phyloP scores from a whole-genome alignment of 495 filamentous ascomycete genomes.

The Cercophora samala region DNA sequence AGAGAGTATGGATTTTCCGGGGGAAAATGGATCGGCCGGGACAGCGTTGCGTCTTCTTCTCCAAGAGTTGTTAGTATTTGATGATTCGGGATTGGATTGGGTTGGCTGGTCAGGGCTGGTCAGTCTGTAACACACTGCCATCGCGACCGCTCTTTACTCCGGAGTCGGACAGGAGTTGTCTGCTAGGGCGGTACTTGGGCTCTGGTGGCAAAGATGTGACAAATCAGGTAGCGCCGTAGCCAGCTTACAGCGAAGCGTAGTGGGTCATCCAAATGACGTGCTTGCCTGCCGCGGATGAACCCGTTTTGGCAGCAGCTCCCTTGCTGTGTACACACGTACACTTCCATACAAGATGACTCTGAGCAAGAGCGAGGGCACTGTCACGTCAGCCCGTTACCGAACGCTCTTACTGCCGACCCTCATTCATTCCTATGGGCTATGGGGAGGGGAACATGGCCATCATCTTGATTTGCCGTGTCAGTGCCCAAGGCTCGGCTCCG shows the following conservation, averaged over 20 bases:
- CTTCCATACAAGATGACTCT: background rate
- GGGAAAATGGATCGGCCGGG: background rate
- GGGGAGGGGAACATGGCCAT: background rate
- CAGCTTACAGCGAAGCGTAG: background rate
- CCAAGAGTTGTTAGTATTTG: background rate
- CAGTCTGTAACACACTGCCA: conserved; percentile 4
- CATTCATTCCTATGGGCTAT: background rate
- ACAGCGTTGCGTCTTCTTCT: background rate
- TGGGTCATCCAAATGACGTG: conserved; percentile 4
- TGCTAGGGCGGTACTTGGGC: background rate
- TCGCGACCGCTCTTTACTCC: conserved; percentile 7
- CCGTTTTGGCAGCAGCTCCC: background rate
- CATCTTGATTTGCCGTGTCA: conserved; percentile 5
- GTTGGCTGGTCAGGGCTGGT: background rate
- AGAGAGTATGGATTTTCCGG: conserved; percentile 3
- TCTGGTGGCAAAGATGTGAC: background rate
- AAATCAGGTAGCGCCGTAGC: background rate
- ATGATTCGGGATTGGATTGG: conserved; percentile 2
- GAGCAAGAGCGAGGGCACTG: conserved; percentile 1
- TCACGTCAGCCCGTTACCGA: conserved; percentile 3
- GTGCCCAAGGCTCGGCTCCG: background rate
- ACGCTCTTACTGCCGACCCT: background rate
- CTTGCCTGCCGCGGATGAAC: conserved; percentile 3
- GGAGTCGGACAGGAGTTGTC: background rate
- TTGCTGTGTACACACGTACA: background rate